Conservation (phyloP, 257 asterid species). For the Phtheirospermum japonicum region DNA sequence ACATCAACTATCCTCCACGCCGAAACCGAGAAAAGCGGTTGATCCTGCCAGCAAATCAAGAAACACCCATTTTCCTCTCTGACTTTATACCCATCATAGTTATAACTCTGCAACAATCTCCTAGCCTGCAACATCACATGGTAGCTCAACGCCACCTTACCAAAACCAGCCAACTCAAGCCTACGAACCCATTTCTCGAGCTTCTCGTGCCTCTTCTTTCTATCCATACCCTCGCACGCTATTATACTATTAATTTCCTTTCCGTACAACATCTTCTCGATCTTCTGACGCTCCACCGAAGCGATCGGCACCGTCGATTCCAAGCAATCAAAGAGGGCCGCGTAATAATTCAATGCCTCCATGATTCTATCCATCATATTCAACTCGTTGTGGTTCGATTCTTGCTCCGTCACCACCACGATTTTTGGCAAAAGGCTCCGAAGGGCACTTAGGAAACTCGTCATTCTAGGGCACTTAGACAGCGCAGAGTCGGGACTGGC, state of each 20-base stretch:
- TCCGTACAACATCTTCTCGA: slow-evolving; percentile 61
- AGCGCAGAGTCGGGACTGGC: slow-evolving; percentile 31
- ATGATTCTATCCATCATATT: slow-evolving; percentile 52
- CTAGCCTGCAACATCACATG: slow-evolving; percentile 56
- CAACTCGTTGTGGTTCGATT: slow-evolving; percentile 55
- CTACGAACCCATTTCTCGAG: slow-evolving; percentile 66
- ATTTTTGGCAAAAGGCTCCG: slow-evolving; percentile 65
- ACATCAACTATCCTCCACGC: slow-evolving; percentile 53
- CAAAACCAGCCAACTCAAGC: slow-evolving; percentile 59
- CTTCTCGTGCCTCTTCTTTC: slow-evolving; percentile 65
- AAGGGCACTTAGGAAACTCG: slow-evolving; percentile 39
- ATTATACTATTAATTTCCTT: slow-evolving; percentile 67
- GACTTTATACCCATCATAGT: slow-evolving; percentile 52
- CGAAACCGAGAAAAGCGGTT: slow-evolving; percentile 64
- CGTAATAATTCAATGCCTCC: slow-evolving; percentile 61
- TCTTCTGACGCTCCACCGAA: slow-evolving; percentile 49
- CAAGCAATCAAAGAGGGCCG: slow-evolving; percentile 73
- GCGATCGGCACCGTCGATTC: slow-evolving; percentile 55
- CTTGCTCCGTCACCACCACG: slow-evolving; percentile 70
- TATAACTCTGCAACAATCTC: slow-evolving; percentile 52
- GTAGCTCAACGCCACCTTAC: slow-evolving; percentile 53
- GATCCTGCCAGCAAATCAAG: slow-evolving; percentile 73
- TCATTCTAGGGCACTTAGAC: slow-evolving; percentile 45
- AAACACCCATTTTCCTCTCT: slow-evolving; percentile 62
- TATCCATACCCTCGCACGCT: slow-evolving; percentile 65